Evolutionary conservation across 2,329 filamentous ascomycete species (phyloP).

Genomic region (Fusarium sp.): DNA sequence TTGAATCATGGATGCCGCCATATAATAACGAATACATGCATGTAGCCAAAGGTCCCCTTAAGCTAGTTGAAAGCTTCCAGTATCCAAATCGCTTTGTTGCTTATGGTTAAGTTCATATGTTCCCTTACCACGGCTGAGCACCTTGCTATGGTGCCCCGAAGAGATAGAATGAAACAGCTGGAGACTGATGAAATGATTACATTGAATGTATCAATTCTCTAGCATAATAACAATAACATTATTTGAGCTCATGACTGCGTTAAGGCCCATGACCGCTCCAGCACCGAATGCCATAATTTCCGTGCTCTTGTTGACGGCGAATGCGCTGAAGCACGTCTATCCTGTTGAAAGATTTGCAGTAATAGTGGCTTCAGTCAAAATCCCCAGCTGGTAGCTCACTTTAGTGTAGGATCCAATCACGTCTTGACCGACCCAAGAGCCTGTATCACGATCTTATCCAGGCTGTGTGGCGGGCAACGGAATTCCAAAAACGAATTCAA

Average conservation of each 20-base stretch:
- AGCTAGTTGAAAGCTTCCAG: not conserved
- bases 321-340: not conserved
- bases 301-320: not conserved
- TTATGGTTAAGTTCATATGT: not conserved
- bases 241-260: not conserved
- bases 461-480: too few species aligned
- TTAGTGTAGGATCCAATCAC: not conserved
- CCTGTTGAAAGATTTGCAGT: not conserved
- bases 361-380: not conserved
- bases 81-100: not conserved
- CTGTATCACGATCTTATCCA: not conserved
- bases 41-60: not conserved
- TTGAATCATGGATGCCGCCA: not conserved
- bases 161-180: not conserved
- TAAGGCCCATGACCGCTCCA: not conserved
- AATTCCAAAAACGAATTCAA: conserved; percentile 30
- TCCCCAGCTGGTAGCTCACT: not conserved
- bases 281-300: not conserved
- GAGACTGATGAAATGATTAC: not conserved
- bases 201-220: not conserved
- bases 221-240: not conserved
- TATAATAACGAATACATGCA: not conserved
- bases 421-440: not conserved
- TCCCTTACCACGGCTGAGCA: not conserved
- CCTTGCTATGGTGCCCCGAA: not conserved